phyloP scores from a whole-genome alignment of 345 rosid genomes.

The Sonneratia caseolaris region DNA sequence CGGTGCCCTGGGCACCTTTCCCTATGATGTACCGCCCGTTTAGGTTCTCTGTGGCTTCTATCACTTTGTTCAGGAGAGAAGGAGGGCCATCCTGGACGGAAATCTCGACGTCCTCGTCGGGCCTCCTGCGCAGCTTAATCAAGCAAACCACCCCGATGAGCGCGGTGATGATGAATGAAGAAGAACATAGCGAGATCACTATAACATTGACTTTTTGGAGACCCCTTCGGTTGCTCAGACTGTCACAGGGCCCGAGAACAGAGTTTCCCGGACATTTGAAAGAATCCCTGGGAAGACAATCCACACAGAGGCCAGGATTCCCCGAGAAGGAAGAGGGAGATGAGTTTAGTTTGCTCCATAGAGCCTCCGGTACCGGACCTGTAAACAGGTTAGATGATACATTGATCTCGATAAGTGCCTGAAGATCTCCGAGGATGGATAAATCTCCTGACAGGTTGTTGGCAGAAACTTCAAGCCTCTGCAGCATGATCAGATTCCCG shows the following conservation, averaged over 20 bases:
- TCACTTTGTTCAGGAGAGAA: conserved; percentile 40
- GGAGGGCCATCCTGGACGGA: conserved; percentile 36
- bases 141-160: conserved; percentile 27
- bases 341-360: conserved; percentile 24
- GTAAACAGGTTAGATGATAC: conserved; percentile 55
- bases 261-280: conserved; percentile 16
- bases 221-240: conserved; percentile 18
- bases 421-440: conserved; percentile 26
- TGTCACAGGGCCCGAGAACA: conserved; percentile 30
- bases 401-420: conserved; percentile 33
- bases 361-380: conserved; percentile 49
- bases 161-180: conserved; percentile 18
- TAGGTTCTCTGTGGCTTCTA: conserved; percentile 64
- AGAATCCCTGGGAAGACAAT: conserved; percentile 26
- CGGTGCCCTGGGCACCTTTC: conserved; percentile 68
- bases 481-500: conserved; percentile 30
- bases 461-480: conserved; percentile 46
- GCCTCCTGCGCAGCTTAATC: conserved; percentile 18
- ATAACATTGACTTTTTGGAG: conserved; percentile 22
- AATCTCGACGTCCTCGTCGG: conserved; percentile 28
- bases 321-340: conserved; percentile 44
- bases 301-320: conserved; percentile 50
- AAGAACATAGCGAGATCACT: conserved; percentile 33
- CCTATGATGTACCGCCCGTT: conserved; percentile 52
- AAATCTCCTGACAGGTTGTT: conserved; percentile 60